Conservation (phyloP, 2,329 filamentous ascomycete genomes). For the Cadophora sp. region DNA sequence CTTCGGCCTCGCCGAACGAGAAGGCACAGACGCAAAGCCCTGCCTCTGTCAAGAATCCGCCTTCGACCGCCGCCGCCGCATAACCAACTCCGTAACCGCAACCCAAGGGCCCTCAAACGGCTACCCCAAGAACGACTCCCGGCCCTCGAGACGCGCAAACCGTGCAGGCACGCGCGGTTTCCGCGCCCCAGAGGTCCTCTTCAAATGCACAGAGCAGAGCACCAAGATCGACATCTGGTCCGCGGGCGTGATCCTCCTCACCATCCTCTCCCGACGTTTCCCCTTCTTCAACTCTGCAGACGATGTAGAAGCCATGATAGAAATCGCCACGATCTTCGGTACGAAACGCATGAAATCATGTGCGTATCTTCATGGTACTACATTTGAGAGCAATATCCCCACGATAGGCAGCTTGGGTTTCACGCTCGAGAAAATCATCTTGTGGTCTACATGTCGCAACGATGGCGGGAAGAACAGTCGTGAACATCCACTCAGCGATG, state of each 20-base stretch:
- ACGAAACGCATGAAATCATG: conserved; percentile 81
- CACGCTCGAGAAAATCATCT: conserved; percentile 88
- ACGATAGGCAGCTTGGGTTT: conserved; percentile 88
- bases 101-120: conserved; percentile 62
- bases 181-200: conserved; percentile 92
- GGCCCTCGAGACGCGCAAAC: conserved; percentile 89
- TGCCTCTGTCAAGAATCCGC: conserved; percentile 80
- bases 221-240: conserved; percentile 98
- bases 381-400: conserved; percentile 92
- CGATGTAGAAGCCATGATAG: conserved; percentile 96
- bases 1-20: conserved; percentile 92
- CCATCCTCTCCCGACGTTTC: conserved; percentile 88
- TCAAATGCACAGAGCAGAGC: conserved; percentile 96
- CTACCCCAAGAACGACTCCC: conserved; percentile 89
- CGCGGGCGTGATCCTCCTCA: conserved; percentile 95
- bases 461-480: conserved; percentile 59
- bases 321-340: conserved; percentile 96
- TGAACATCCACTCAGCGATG: conserved; percentile 60
- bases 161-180: conserved; percentile 95
- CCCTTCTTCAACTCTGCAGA: conserved; percentile 99
- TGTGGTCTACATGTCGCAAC: conserved; percentile 89
- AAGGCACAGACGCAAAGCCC: conserved; percentile 77
- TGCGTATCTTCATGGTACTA: conserved; percentile 84
- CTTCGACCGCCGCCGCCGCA: conserved; percentile 65
- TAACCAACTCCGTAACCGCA: conserved; percentile 66